Evolutionary conservation across 768 basidiomycete genomes (phyloP), one percentile per base, ranked within the genome.

Genomic region (Holtermannia corniformis): DNA sequence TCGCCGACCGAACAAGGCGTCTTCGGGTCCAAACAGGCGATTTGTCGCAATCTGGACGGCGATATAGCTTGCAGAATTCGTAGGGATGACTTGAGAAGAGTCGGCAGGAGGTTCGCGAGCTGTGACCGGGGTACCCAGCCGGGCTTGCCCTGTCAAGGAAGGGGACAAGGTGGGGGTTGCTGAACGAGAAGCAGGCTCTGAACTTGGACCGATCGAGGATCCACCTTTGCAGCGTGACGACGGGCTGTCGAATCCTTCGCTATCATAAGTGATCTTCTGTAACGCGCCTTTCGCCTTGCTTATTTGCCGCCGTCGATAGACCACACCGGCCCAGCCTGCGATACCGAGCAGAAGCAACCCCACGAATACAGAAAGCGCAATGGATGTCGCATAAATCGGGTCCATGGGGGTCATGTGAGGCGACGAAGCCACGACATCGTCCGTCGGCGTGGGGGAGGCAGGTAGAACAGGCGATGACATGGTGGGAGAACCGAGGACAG

Each of bases 341-440:
- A 56, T 54, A 5, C 60, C 60, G 2, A 61, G 44, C 20, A 58
- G 41, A 23, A 61, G n/a, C 14, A 61, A 32, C 2, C 60, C 60
- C 26, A 61, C 37, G 1, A 61, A 24, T n/a, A 61, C 54, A 3
- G 56, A 57, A 10, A 61, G 44, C 20, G 56, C 60, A 1, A 61
- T 61, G 3, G 56, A 55, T 1, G 60, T 46, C 14, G 27, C 57
- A 12, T 47, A 21, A 48, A 61, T 28, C 13, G 55, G 46, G 16
- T 49, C 27, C n/a, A 37, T 58, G 47, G 32, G 45, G 26, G 19
- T 27, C 23, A n/a, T n/a, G n/a, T n/a, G n/a, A n/a, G n/a, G n/a
- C n/a, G n/a, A n/a, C n/a, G n/a, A n/a, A n/a, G n/a, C n/a, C n/a
- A 32, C 16, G 4, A 19, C 26, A n/a, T 5, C 22, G 7, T 47